A percentile compares a stretch with the other conserved stretches of the same genome.
Conservation (phyloP, 495 filamentous ascomycete genomes). For the Neurospora sp. region DNA sequence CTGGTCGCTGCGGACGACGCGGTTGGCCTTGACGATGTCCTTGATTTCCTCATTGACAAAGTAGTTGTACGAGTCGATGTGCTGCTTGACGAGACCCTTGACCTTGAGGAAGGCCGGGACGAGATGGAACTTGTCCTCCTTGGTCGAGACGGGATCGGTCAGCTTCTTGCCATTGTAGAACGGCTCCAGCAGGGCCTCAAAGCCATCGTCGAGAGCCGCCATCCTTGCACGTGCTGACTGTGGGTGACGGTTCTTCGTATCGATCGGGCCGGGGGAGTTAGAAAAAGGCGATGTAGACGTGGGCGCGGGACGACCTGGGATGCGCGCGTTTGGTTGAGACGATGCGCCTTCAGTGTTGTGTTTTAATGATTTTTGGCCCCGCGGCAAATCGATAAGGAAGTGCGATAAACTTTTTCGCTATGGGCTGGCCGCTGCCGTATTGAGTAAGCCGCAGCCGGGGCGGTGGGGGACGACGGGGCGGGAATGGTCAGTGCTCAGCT, state of each 20-base stretch:
- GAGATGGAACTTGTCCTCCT: constrained; percentile 87
- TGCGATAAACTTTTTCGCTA: neutral
- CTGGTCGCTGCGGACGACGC: constrained; percentile 74
- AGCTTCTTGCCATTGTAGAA: constrained; percentile 94
- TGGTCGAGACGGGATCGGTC: constrained; percentile 90
- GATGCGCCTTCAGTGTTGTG: neutral
- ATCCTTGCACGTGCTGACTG: constrained; percentile 21
- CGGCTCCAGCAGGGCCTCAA: constrained; percentile 83
- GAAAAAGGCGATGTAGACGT: neutral
- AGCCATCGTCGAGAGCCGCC: constrained; percentile 44
- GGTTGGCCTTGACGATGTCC: constrained; percentile 86
- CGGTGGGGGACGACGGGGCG: neutral
- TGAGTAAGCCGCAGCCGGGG: neutral
- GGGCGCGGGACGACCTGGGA: neutral
- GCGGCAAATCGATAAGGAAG: neutral
- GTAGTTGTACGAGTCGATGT: constrained; percentile 91
- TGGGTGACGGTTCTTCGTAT: neutral
- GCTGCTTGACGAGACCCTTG: constrained; percentile 65
- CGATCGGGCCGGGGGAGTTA: neutral
- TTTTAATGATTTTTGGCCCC: neutral
- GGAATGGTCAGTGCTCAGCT: neutral
- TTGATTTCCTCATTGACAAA: constrained; percentile 93
- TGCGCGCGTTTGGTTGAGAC: neutral
- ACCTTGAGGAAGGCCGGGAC: constrained; percentile 94
- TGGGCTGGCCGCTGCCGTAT: neutral